phyloP scores from a whole-genome alignment of 2,329 filamentous ascomycete genomes.

The Gnomoniopsis smithogilvyi region DNA sequence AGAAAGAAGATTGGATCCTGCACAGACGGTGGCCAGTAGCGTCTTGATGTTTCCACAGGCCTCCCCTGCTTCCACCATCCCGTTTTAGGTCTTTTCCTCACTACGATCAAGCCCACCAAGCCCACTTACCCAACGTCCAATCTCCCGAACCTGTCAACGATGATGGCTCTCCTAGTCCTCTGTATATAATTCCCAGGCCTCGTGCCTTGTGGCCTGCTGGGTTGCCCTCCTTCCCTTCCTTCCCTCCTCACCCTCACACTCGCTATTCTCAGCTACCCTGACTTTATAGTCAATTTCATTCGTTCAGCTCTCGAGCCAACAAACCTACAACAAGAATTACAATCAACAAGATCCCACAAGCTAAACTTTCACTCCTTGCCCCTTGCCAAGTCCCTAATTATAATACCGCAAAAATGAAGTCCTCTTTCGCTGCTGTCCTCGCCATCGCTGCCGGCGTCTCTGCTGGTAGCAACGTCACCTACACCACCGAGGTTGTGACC shows the following conservation, averaged over 20 bases:
- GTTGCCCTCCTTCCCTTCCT: constrained; percentile 30
- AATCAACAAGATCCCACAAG: constrained; percentile 27
- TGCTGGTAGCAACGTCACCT: constrained; percentile 42
- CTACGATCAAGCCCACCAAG: neutral
- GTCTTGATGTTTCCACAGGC: constrained; percentile 14
- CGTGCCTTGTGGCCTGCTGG: constrained; percentile 33
- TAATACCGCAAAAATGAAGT: constrained; percentile 63
- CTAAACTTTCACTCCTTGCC: constrained; percentile 19
- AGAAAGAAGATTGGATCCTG: constrained; percentile 17
- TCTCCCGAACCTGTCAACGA: constrained; percentile 13
- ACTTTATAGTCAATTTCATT: constrained; percentile 59
- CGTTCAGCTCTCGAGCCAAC: constrained; percentile 35
- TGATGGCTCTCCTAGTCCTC: constrained; percentile 19
- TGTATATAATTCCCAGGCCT: constrained; percentile 46
- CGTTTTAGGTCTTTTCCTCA: constrained; percentile 13
- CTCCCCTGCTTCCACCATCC: constrained; percentile 21
- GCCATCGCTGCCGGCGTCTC: constrained; percentile 48
- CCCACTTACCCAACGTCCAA: constrained; percentile 9
- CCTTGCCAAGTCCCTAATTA: constrained; percentile 32
- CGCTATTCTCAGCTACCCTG: constrained; percentile 41
- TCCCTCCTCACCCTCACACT: constrained; percentile 50
- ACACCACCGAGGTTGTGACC: constrained; percentile 65
- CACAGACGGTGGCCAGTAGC: constrained; percentile 11
- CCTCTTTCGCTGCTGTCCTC: constrained; percentile 50
- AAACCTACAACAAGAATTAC: constrained; percentile 28